Evolutionary conservation across 495 filamentous ascomycete genomes (phyloP), one percentile per base, ranked within the genome.

Genomic region (Daldinia caldariorum): DNA sequence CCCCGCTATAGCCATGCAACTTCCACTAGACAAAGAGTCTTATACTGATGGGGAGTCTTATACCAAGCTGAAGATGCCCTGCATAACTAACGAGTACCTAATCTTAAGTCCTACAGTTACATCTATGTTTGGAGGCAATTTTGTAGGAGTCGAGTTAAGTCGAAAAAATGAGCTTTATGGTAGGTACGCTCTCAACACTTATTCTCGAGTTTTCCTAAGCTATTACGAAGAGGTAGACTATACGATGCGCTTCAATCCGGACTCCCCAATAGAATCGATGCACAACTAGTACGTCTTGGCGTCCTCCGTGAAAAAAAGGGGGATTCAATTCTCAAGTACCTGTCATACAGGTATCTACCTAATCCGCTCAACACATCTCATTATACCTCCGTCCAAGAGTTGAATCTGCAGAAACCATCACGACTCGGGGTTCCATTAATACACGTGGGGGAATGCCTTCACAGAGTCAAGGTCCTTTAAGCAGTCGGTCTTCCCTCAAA

Each of bases 61-160:
- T n/a, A n/a, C n/a, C n/a, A n/a, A n/a, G n/a, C n/a, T 16, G 8
- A 26, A 13, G 5, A 7, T 10, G 5, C 6, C 9, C 1, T 34
- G 9, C 16, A 3, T 43, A 16, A 29, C 67, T 66, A 32, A 71
- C 29, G 7, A 6, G 31, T 22, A 1, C n/a, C n/a, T n/a, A n/a
- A n/a, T 10, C 20, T 12, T 12, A 37, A 77, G 80, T 79, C 26
- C 43, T 80, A 43, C 81, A 82, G 67, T 66, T 82, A 34, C 79
- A 83, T 43, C 78, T 83, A 83, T 80, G 79, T 83, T 83, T 38
- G 81, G 77, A 1, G 79, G 77, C 56, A 77, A 79, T 37, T 79
- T 82, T 38, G 74, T 83, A 16, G 81, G 80, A n/a, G 67, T 73
- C 8, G 58, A 77, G 10, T 80, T 80, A 4, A n/a, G n/a, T n/a